phyloP scores from a whole-genome alignment of 208 protist genomes.

The Zelonia costaricensis region DNA sequence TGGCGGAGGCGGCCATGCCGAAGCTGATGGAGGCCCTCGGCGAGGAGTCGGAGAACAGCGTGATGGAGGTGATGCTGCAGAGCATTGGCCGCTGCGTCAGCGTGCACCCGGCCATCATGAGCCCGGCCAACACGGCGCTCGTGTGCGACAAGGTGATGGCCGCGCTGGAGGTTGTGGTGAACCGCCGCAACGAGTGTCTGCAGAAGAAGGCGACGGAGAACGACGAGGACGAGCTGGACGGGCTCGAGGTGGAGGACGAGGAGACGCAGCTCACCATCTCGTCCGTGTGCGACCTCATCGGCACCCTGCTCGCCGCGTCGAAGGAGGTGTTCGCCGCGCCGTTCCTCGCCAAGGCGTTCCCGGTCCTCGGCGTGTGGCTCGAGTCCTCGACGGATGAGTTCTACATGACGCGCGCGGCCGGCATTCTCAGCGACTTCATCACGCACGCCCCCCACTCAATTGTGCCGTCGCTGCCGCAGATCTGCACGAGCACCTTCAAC shows the following conservation, averaged over 20 bases:
- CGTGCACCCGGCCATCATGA: constrained; percentile 54
- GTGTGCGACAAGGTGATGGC: constrained; percentile 75
- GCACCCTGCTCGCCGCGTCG: constrained; percentile 63
- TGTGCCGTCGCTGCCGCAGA: constrained; percentile 44
- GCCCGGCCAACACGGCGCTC: constrained; percentile 40
- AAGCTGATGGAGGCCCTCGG: constrained; percentile 60
- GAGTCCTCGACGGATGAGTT: constrained; percentile 63
- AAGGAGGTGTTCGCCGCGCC: constrained; percentile 68
- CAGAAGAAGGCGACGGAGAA: constrained; percentile 59
- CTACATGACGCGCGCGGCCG: constrained; percentile 55
- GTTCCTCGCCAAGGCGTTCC: constrained; percentile 66
- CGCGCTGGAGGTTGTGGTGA: constrained; percentile 53
- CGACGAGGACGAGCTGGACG: constrained; percentile 88
- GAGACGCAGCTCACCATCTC: constrained; percentile 66
- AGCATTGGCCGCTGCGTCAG: constrained; percentile 67
- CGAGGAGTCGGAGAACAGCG: constrained; percentile 63
- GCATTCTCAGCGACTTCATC: constrained; percentile 78
- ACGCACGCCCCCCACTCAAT: constrained; percentile 59
- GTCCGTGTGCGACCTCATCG: constrained; percentile 60
- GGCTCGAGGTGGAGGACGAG: constrained; percentile 70
- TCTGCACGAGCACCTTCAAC: constrained; percentile 43
- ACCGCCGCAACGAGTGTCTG: constrained; percentile 50
- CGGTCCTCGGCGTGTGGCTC: constrained; percentile 62
- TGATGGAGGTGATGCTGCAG: constrained; percentile 64
- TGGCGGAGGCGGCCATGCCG: constrained; percentile 49